Evolutionary conservation across 306 rosid genomes (phyloP), one percentile per base, ranked within the genome.

Genomic region (Gillenia trifoliata): DNA sequence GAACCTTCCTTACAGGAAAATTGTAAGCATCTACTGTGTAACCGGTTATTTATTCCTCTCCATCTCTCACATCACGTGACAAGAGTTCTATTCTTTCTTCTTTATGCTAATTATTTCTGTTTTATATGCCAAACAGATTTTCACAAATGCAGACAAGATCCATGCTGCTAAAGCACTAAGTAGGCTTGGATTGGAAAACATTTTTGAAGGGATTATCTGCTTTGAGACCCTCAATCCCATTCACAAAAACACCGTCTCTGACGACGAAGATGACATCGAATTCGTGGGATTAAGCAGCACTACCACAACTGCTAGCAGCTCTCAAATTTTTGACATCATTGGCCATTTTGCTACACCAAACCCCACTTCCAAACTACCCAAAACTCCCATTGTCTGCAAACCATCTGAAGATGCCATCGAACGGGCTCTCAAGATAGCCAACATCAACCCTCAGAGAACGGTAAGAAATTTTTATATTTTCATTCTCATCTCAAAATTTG

Each of bases 201-300:
- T 93, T 78, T 95, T 95, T 80, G 97, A 90, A 82, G 97, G 98
- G 71, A 92, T 95, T 31, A 84, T 90, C 63, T 95, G 98, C 83
- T 95, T 95, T 79, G 99, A 95, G 86, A 95, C 97, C 41, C 87
- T 95, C 64, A 95, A 95, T 84, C 95, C 89, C 1, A 81, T 55
- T 45, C 90, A 92, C 77, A 88, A 85, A 65, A 83, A 19, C 73
- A 81, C 68, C 38, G 77, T 82, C 31, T 90, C 90, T 38, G 96
- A 85, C 75, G 95, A 89, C 66, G 96, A 88, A 83, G 98, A 92
- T 80, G 91, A 87, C 77, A 78, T 85, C 68, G 98, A 84, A 54
- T 90, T 87, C 78, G 72, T 85, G n/a, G 89, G 88, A 56, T 74
- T 78, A 64, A 78, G 70, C 75, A 68, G 71, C 30, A 20, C 60